These are phyloP conservation scores for Acanthamoeba triangularis DNA, from an alignment of 208 protist species.

Conservation along the genomic window DNA sequence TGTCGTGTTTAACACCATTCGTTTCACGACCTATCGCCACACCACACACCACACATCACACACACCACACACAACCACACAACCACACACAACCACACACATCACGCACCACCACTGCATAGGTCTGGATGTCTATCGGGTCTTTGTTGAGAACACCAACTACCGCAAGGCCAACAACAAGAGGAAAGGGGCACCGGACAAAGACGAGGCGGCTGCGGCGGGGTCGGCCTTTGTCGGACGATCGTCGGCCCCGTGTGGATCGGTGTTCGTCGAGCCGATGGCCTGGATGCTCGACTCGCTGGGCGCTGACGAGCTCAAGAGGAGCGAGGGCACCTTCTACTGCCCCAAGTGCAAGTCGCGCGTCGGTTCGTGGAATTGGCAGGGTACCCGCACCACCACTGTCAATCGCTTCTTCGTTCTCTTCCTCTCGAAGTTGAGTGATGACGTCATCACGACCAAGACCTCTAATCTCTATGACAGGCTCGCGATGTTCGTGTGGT, in stretches of 20 bases:
- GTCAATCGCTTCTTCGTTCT: background rate
- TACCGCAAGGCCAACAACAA: background rate
- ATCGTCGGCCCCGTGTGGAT: background rate
- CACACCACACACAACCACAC: background rate
- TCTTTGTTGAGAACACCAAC: conserved; percentile 44
- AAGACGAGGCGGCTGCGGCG: background rate
- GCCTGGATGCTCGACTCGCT: background rate
- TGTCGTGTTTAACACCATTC: no score
- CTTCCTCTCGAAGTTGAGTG: no score
- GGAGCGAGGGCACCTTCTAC: conserved; percentile 46
- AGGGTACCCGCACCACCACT: background rate
- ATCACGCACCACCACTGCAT: no score
- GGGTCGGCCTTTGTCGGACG: background rate
- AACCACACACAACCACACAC: background rate
- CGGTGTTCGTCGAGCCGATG: conserved; percentile 34
- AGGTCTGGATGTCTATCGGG: background rate
- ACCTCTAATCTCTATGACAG: background rate
- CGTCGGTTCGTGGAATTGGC: background rate
- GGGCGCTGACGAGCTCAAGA: background rate
- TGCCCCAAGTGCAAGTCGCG: conserved; percentile 9
- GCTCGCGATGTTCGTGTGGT: background rate
- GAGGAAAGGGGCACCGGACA: background rate
- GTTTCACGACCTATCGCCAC: no score
- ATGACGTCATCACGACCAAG: background rate
- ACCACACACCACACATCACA: no score